Percentiles rank a stretch among this genome's conserved stretches.
phyloP scores from a whole-genome alignment of 2,329 filamentous ascomycete species.

The Pyrenochaeta sp. region DNA sequence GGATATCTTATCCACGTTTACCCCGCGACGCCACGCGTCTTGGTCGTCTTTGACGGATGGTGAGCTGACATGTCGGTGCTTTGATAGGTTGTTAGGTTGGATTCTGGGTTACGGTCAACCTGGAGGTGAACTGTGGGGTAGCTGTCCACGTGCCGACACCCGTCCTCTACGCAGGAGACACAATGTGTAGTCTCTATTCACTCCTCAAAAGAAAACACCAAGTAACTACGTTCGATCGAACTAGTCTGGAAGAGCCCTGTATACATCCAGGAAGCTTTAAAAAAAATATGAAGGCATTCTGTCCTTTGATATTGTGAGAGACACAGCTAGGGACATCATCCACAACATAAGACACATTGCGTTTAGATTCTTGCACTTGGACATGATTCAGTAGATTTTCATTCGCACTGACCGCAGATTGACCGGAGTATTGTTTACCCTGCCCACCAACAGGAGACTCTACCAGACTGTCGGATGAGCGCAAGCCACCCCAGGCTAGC shows the following conservation, averaged over 20 bases:
- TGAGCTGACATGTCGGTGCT: neutral
- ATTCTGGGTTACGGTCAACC: neutral
- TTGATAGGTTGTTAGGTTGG: constrained; percentile 3
- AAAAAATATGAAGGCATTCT: neutral
- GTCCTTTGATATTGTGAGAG: neutral
- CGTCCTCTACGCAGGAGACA: neutral
- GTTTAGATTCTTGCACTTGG: neutral
- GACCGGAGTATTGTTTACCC: neutral
- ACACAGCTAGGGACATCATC: neutral
- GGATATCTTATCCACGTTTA: constrained; percentile 7
- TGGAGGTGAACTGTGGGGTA: neutral
- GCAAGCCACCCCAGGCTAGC: neutral
- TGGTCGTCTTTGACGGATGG: neutral
- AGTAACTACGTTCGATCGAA: neutral
- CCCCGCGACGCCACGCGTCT: constrained; percentile 17
- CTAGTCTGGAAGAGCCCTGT: too few species aligned
- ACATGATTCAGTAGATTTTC: neutral
- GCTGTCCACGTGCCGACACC: neutral
- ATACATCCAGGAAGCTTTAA: neutral
- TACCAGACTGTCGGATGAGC: neutral
- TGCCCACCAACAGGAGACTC: neutral
- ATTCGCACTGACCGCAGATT: neutral
- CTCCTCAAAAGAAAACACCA: neutral
- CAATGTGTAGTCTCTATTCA: neutral
- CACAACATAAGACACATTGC: neutral